phyloP scores from a whole-genome alignment of 164 flowering plant species.

The Stephania japonica region DNA sequence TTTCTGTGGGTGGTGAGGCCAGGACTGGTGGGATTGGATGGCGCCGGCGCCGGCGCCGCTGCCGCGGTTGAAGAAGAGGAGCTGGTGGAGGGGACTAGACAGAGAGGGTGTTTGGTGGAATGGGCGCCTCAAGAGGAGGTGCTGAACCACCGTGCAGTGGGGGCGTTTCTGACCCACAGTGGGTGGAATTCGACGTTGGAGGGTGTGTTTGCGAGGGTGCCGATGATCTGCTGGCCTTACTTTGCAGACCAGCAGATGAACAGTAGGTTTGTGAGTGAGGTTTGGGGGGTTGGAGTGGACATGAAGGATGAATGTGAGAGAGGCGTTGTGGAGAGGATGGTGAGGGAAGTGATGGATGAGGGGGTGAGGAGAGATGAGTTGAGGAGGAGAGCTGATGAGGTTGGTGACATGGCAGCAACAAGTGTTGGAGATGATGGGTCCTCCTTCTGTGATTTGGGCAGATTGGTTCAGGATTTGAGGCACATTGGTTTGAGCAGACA shows the following conservation, averaged over 20 bases:
- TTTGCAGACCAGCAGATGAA: conserved; percentile 27
- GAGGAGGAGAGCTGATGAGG: conserved; percentile 6
- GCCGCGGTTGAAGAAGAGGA: too few species aligned
- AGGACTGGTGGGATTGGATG: conserved; percentile 11
- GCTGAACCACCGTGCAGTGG: conserved; percentile 23
- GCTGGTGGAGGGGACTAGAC: conserved; percentile 18
- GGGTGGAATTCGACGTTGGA: conserved; percentile 33
- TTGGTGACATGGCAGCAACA: conserved; percentile 15
- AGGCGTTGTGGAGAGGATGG: conserved; percentile 23
- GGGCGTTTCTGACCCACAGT: conserved; percentile 31
- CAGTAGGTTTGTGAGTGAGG: conserved; percentile 20
- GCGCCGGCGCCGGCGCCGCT: background rate
- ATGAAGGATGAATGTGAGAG: conserved; percentile 24
- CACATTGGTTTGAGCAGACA: background rate
- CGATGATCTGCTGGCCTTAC: conserved; percentile 29
- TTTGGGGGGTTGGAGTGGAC: conserved; percentile 28
- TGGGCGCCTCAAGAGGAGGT: conserved; percentile 34
- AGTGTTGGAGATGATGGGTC: conserved; percentile 24
- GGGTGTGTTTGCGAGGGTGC: conserved; percentile 20
- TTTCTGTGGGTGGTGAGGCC: conserved; percentile 52
- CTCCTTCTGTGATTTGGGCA: conserved; percentile 12
- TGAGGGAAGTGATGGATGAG: conserved; percentile 27
- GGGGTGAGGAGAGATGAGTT: conserved; percentile 19
- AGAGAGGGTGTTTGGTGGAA: conserved; percentile 24
- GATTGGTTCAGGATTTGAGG: background rate